These are phyloP conservation scores for Lumnitzera racemosa DNA, from an alignment of 345 rosid species.

Conservation along the genomic window DNA sequence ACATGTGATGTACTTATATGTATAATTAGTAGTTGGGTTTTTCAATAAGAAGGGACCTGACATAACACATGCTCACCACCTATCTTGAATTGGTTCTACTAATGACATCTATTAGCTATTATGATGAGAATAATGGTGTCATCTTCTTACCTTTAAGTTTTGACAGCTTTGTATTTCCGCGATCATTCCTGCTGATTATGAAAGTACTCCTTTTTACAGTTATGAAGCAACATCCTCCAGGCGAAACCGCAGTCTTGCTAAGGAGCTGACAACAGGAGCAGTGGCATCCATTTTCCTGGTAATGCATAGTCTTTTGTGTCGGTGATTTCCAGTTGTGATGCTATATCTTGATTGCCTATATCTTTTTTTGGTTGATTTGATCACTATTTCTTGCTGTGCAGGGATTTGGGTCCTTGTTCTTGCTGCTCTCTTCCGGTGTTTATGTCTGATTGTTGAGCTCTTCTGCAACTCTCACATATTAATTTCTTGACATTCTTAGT, in stretches of 20 bases:
- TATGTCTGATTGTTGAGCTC: conserved; percentile 44
- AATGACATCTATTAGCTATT: no score
- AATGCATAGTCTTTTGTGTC: conserved; percentile 6
- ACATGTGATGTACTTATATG: no score
- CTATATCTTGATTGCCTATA: neutral
- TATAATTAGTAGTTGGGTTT: no score
- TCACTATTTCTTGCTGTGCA: conserved; percentile 24
- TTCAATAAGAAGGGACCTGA: no score
- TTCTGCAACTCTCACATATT: conserved; percentile 7
- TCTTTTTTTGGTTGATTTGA: neutral
- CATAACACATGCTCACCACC: no score
- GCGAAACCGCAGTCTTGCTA: conserved; percentile 57
- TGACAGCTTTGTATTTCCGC: neutral
- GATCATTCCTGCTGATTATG: neutral
- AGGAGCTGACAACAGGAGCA: conserved; percentile 68
- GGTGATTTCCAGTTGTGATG: neutral
- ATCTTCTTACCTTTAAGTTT: neutral
- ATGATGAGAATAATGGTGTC: no score
- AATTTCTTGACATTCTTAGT: no score
- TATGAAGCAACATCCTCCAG: conserved; percentile 84
- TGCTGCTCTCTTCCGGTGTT: conserved; percentile 81
- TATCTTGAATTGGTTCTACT: no score
- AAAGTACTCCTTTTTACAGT: conserved; percentile 27
- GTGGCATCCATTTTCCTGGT: conserved; percentile 84
- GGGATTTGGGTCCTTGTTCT: conserved; percentile 94